Evolutionary conservation across 441 rosid genomes (phyloP).

Genomic region (Pelargonium australe): DNA sequence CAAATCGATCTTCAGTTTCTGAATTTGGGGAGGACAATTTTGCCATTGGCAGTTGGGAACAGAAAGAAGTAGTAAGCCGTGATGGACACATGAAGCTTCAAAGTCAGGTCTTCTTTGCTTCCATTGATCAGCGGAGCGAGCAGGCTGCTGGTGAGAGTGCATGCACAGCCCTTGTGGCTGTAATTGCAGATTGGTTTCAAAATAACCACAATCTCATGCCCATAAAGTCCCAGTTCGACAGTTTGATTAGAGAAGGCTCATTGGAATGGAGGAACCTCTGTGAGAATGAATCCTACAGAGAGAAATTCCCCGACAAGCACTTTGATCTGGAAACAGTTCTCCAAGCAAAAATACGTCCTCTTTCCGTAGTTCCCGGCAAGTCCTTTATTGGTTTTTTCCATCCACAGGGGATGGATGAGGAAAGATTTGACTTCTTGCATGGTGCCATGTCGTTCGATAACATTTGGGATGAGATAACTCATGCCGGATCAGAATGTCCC

Average conservation of each 20-base stretch:
- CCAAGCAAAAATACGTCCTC: conserved; percentile 64
- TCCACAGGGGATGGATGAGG: conserved; percentile 67
- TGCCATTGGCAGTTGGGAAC: conserved; percentile 78
- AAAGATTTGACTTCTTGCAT: conserved; percentile 56
- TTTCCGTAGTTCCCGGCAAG: conserved; percentile 52
- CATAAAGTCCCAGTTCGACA: conserved; percentile 75
- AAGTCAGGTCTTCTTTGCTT: conserved; percentile 66
- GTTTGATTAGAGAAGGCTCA: conserved; percentile 80
- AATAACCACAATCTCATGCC: conserved; percentile 62
- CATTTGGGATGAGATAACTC: conserved; percentile 79
- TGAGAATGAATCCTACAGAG: conserved; percentile 50
- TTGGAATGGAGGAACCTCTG: conserved; percentile 83
- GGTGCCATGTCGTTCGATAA: conserved; percentile 83
- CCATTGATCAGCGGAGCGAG: conserved; percentile 87
- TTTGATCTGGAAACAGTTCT: conserved; percentile 83
- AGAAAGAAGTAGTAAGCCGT: conserved; percentile 62
- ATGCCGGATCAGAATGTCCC: conserved; percentile 32
- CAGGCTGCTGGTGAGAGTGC: conserved; percentile 90
- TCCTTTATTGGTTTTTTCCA: conserved; percentile 80
- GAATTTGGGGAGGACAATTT: conserved; percentile 86
- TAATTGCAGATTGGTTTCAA: conserved; percentile 82
- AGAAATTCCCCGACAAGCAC: conserved; percentile 79
- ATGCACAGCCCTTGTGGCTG: conserved; percentile 80
- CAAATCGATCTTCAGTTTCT: conserved; percentile 51
- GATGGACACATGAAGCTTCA: conserved; percentile 79